A percentile compares a stretch with the other conserved stretches of the same genome.
phyloP scores from a whole-genome alignment of 1,284 basidiomycete species.

The Pseudozyma thailandica region DNA sequence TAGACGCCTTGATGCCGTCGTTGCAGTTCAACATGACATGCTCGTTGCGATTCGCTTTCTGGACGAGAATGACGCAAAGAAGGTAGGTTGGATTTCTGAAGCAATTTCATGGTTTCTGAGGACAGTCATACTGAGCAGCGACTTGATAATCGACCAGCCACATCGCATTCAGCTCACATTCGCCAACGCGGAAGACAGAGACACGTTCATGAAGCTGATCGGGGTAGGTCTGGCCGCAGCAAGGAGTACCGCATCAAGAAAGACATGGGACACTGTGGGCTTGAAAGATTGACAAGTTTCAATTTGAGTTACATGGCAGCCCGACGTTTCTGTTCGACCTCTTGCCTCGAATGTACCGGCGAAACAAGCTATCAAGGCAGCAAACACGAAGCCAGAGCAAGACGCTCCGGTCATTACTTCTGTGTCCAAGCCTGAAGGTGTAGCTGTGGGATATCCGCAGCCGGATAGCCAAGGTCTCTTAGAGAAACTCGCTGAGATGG shows the following conservation, averaged over 20 bases:
- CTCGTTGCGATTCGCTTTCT: conserved; percentile 25
- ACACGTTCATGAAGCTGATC: conserved; percentile 27
- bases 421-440: background rate
- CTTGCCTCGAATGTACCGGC: background rate
- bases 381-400: background rate
- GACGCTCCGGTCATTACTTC: background rate
- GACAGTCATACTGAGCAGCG: background rate
- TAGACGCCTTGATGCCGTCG: conserved; percentile 17
- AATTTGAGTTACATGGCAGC: conserved; percentile 2
- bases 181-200: conserved; percentile 19
- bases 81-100: conserved; percentile 11
- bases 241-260: no score
- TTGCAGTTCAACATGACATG: conserved; percentile 12
- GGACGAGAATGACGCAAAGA: conserved; percentile 12
- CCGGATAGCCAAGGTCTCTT: conserved; percentile 14
- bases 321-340: background rate
- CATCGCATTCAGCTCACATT: conserved; percentile 34
- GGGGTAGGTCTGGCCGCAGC: conserved; percentile 33
- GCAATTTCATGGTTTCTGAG: background rate
- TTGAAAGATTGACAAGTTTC: no score
- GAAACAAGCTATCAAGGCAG: background rate
- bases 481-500: conserved; percentile 19
- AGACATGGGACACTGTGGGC: no score
- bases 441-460: background rate
- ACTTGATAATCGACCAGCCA: background rate